A percentile compares a stretch with the other conserved stretches of the same genome.
Conservation (phyloP, 495 filamentous ascomycete genomes). For the Evansstolkia leycettana region DNA sequence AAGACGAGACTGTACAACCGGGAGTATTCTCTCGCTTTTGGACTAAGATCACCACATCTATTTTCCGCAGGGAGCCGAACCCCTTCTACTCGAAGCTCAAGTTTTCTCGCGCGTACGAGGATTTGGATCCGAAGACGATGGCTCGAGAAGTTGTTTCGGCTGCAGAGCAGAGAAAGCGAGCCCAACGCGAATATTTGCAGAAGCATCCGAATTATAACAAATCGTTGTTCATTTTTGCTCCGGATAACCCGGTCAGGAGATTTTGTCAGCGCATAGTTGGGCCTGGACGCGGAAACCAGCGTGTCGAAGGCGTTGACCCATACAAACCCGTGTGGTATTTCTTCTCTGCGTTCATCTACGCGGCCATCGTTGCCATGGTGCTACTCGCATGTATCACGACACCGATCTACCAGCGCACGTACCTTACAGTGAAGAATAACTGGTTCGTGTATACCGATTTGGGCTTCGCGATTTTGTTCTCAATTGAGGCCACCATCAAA, state of each 20-base stretch:
- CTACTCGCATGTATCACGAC: slow-evolving; percentile 89
- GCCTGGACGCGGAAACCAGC: slow-evolving; percentile 73
- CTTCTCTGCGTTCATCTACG: slow-evolving; percentile 90
- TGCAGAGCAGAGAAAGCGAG: slow-evolving; percentile 66
- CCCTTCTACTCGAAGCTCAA: slow-evolving; percentile 83
- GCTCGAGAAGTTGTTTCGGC: slow-evolving; percentile 81
- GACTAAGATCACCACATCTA: slow-evolving; percentile 35
- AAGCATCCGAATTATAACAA: slow-evolving; percentile 89
- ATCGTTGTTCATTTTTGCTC: slow-evolving; percentile 75
- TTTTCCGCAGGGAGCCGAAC: slow-evolving; percentile 68
- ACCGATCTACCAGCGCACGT: slow-evolving; percentile 79
- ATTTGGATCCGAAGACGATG: slow-evolving; percentile 73
- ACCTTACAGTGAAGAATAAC: slow-evolving; percentile 59
- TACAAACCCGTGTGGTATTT: slow-evolving; percentile 81
- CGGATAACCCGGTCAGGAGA: slow-evolving; percentile 61
- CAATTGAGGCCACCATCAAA: slow-evolving; percentile 80
- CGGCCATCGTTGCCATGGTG: slow-evolving; percentile 93
- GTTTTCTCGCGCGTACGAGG: slow-evolving; percentile 59
- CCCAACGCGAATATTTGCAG: slow-evolving; percentile 79
- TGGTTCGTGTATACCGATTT: slow-evolving; percentile 94
- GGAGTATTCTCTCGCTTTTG: slow-evolving; percentile 45
- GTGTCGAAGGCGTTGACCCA: slow-evolving; percentile 76
- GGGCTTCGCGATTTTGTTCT: slow-evolving; percentile 81
- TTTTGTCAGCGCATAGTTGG: slow-evolving; percentile 87
- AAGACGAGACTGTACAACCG: slow-evolving; percentile 29